Percentiles rank a stretch among this genome's conserved stretches.
These are phyloP conservation scores for Domatiomyces globalis DNA, from an alignment of 2,329 filamentous ascomycete species.

Conservation along the genomic window DNA sequence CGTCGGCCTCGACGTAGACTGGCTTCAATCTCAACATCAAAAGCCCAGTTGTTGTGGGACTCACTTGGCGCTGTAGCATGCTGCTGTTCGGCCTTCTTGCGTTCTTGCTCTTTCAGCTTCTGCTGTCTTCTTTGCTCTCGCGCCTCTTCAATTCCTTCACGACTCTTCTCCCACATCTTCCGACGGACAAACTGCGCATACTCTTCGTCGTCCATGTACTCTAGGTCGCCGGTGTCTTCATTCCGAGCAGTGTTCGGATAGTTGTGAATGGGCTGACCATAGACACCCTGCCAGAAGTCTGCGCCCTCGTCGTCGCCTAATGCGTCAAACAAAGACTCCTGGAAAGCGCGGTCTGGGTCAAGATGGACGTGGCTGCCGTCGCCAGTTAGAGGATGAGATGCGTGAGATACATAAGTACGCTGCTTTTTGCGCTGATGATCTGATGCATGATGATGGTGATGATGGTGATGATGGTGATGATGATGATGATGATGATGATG, in stretches of 20 bases:
- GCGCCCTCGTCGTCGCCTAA: conserved; percentile 95
- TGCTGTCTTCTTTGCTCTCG: conserved; percentile 47
- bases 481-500: background rate
- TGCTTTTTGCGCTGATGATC: conserved; percentile 19
- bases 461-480: conserved; percentile 10
- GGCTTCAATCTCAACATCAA: conserved; percentile 53
- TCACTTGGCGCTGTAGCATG: background rate
- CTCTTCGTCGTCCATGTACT: conserved; percentile 83
- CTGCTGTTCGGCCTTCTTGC: conserved; percentile 1
- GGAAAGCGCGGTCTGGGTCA: conserved; percentile 64
- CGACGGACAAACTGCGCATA: conserved; percentile 73
- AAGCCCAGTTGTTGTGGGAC: conserved; percentile 20
- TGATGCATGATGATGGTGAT: conserved; percentile 16
- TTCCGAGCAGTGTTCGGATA: conserved; percentile 45
- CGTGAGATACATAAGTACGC: conserved; percentile 11
- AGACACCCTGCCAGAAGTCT: conserved; percentile 89
- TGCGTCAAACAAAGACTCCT: conserved; percentile 89
- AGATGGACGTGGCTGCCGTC: conserved; percentile 22
- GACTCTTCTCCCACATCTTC: conserved; percentile 91
- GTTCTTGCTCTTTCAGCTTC: conserved; percentile 24
- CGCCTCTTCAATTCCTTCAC: conserved; percentile 70
- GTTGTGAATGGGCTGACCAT: conserved; percentile 81
- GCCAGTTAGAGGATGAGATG: conserved; percentile 2
- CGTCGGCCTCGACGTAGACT: conserved; percentile 54
- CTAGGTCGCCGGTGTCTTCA: conserved; percentile 45